Evolutionary conservation across 371 early-diverging fungal species (phyloP).

Genomic region (Mucor piriformis): DNA sequence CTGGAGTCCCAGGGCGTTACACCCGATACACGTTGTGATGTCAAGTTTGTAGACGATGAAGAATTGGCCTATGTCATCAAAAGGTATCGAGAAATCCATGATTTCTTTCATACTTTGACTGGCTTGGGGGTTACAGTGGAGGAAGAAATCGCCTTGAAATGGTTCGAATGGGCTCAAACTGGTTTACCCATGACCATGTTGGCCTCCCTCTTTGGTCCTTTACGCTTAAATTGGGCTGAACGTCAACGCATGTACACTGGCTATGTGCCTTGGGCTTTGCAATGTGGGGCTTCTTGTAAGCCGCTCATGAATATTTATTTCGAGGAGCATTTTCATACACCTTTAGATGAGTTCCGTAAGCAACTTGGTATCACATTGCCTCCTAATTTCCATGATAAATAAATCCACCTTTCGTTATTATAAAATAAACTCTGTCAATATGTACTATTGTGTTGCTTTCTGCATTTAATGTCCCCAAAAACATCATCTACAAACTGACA

Average conservation of each 20-base stretch:
- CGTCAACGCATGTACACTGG: constrained; percentile 62
- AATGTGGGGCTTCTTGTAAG: constrained; percentile 71
- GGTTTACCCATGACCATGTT: constrained; percentile 90
- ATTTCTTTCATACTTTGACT: constrained; percentile 90
- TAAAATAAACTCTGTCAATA: too few species aligned
- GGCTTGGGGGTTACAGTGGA: constrained; percentile 87
- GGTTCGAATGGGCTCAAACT: constrained; percentile 92
- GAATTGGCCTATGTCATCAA: constrained; percentile 94
- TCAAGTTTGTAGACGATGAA: constrained; percentile 82
- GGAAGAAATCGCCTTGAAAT: constrained; percentile 93
- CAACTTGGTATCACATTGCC: constrained; percentile 65
- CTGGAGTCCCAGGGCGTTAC: constrained; percentile 79
- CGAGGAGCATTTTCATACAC: constrained; percentile 78
- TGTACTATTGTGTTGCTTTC: too few species aligned
- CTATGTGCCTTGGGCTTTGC: constrained; percentile 95
- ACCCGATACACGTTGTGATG: constrained; percentile 84
- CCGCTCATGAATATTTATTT: constrained; percentile 87
- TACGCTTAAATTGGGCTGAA: constrained; percentile 65
- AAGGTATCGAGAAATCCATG: constrained; percentile 93
- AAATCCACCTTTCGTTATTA: too few species aligned
- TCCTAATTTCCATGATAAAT: constrained; percentile 18
- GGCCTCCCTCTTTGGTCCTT: constrained; percentile 80
- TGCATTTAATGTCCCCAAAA: too few species aligned
- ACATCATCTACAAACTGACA: too few species aligned
- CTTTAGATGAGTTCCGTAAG: constrained; percentile 71